A percentile compares a stretch with the other conserved stretches of the same genome.
Evolutionary conservation across 345 rosid genomes (phyloP).

Genomic region (Erodium maritimum): DNA sequence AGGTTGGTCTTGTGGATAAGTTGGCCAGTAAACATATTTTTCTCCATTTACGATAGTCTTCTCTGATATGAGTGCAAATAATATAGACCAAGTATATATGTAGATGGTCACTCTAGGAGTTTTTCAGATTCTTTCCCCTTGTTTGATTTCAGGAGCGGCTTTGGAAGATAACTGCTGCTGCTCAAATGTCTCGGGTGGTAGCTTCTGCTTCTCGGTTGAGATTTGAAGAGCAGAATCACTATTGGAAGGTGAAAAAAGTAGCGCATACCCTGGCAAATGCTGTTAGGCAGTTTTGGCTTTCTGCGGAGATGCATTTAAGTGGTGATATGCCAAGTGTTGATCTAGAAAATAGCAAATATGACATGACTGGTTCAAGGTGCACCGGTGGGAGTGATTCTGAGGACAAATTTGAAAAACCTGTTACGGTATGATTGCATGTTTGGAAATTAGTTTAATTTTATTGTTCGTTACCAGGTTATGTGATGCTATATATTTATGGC

Average conservation of each 20-base stretch:
- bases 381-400: no score
- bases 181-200: slow-evolving; percentile 67
- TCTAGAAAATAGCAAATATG: slow-evolving; percentile 17
- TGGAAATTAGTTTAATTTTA: background rate
- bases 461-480: background rate
- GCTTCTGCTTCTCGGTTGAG: slow-evolving; percentile 55
- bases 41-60: background rate
- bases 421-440: slow-evolving; percentile 14
- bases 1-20: slow-evolving; percentile 35
- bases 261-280: slow-evolving; percentile 68
- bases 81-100: background rate
- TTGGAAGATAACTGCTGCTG: slow-evolving; percentile 96
- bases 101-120: background rate
- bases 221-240: slow-evolving; percentile 40
- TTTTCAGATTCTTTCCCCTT: background rate
- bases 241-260: slow-evolving; percentile 41
- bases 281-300: slow-evolving; percentile 80
- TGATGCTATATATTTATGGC: background rate
- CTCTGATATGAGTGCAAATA: background rate
- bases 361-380: no score
- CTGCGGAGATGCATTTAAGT: slow-evolving; percentile 40
- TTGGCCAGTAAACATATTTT: background rate
- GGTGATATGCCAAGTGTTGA: slow-evolving; percentile 20
- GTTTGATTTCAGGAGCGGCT: slow-evolving; percentile 58
- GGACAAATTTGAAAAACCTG: slow-evolving; percentile 16